Evolutionary conservation across 2,329 filamentous ascomycete genomes (phyloP), one percentile per base, ranked within the genome.

Genomic region (Fusarium verrucosum): DNA sequence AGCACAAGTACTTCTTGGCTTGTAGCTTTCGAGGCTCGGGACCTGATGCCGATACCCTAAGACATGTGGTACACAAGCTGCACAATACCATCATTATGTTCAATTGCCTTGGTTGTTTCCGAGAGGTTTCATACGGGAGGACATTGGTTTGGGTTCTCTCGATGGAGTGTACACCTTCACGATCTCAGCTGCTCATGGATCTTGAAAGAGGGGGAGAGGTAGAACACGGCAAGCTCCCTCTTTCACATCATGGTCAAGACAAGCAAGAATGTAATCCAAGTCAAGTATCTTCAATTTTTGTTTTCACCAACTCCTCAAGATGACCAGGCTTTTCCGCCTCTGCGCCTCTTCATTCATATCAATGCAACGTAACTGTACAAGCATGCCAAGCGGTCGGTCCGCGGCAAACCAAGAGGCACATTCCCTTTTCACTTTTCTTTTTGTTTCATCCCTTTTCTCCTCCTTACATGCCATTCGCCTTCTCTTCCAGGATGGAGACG

Each of bases 381-480:
- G 33, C 11, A 35, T 53, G 33, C 22, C 7, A 53, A 57, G 28
- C 22, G 10, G 11, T 40, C 22, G 10, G 11, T 40, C 19, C 17
- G 36, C 14, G n/a, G 22, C 23, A 49, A 25, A 49, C 25, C 20
- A 19, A 25, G 28, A 23, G 32, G 3, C 10, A 19, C 1, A 10
- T 49, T 23, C 25, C 25, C 8, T 33, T 26, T 22, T 32, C 19
- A 28, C 7, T 25, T 36, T 49, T 3, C 3, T 10, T 43, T 19
- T 22, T 17, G 4, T 35, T 40, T 11, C 5, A 11, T 14, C 4
- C 10, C 9, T 7, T 17, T 13, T n/a, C 16, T 14, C 33, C 9
- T 4, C 16, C 46, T 46, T 47, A 65, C 62, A 65, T 65, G 13
- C 35, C 56, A 7, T 62, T 62, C 1, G 37, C 62, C 62, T 65